Evolutionary conservation across 345 rosid genomes (phyloP), one percentile per base, ranked within the genome.

Genomic region (Toxicodendron radicans): DNA sequence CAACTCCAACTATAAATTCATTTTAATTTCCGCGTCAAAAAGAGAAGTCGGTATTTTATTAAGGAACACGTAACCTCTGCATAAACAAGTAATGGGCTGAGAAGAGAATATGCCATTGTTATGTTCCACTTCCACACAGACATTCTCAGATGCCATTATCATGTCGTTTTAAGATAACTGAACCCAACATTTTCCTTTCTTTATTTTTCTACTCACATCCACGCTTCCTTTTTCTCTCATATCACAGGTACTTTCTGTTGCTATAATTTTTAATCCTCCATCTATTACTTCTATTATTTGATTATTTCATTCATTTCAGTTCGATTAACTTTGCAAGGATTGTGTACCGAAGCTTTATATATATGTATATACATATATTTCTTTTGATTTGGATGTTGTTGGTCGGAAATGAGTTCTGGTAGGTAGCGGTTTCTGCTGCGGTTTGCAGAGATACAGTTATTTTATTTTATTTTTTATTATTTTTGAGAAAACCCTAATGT

Each of bases 81-180:
- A 13, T 2, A 13, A 35, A 16, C 38, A 3, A 30, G 74, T 27
- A 14, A 30, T 63, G 75, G 74, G 57, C 10, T 48, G 48, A 13
- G 76, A 73, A 46, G 76, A 75, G 85, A 82, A 82, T 82, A 79
- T 79, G 76, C 82, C 38, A 24, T 46, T 35, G 77, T 43, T 17
- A 21, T 75, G 78, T 57, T 38, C 30, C 30, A 27, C 30, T 1
- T 27, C 56, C 51, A 46, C 68, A 7, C 74, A 75, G 67, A 73
- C 82, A 76, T 66, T 76, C 74, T 73, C 27, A 76, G 78, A 82
- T 76, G 73, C 80, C 80, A 64, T 75, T 58, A 68, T 70, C 58
- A 53, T 59, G 24, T 38, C 65, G 49, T 53, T 68, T 72, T 41
- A 16, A 41, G 64, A 23, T 70, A 38, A 70, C 64, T 33, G 16